Percentiles rank a stretch among this genome's conserved stretches.
Evolutionary conservation across 2,329 filamentous ascomycete species (phyloP).

Genomic region (Biscogniauxia sp.): DNA sequence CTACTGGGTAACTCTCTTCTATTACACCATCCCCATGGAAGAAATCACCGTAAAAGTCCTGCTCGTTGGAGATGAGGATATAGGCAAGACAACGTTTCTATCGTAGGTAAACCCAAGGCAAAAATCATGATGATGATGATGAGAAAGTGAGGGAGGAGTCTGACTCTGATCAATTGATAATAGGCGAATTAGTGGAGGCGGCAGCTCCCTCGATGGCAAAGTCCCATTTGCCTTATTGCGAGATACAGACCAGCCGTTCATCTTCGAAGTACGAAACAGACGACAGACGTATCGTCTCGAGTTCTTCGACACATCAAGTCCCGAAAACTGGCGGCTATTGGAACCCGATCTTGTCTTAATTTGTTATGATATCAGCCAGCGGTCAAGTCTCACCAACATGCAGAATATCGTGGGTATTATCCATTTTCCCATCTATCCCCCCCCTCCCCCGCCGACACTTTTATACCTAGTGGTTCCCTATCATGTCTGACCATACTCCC

Average conservation of each 20-base stretch:
- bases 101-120: constrained; percentile 45
- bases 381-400: constrained; percentile 57
- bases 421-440: neutral
- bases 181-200: constrained; percentile 53
- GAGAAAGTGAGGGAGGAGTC: neutral
- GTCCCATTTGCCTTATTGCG: constrained; percentile 49
- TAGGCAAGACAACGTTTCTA: constrained; percentile 61
- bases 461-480: neutral
- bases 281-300: constrained; percentile 51
- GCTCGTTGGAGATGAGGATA: constrained; percentile 57
- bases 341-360: constrained; percentile 57
- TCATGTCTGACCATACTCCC: constrained; percentile 4
- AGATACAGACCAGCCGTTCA: constrained; percentile 60
- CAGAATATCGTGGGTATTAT: constrained; percentile 48
- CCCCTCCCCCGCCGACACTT: neutral
- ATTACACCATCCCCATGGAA: constrained; percentile 41
- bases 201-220: constrained; percentile 36
- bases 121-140: neutral
- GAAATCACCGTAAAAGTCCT: constrained; percentile 50
- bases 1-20: no score
- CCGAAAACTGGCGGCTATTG: constrained; percentile 58
- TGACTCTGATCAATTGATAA: constrained; percentile 4
- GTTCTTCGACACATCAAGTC: constrained; percentile 58
- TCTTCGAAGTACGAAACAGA: constrained; percentile 52
- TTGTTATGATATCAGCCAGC: constrained; percentile 61